phyloP scores from a whole-genome alignment of 2,329 filamentous ascomycete species.

The Alternaria tenuissima region DNA sequence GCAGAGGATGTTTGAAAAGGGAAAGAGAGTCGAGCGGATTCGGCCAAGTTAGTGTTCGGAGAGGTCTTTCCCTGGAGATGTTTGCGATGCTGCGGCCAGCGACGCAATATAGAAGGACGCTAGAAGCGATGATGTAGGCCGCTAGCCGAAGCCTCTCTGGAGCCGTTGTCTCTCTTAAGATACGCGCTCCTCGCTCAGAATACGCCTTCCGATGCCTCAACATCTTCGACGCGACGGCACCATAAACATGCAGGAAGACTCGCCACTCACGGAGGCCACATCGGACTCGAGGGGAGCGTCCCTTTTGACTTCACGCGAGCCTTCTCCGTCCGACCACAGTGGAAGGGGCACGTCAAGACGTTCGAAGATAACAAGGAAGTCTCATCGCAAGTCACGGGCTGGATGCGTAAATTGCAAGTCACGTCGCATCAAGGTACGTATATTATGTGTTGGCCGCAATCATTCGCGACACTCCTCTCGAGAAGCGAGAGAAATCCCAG shows the following conservation, averaged over 20 bases:
- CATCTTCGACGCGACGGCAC: neutral
- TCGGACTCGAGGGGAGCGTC: neutral
- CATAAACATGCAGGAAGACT: conserved; percentile 26
- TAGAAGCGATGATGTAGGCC: neutral
- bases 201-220: neutral
- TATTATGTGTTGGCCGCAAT: neutral
- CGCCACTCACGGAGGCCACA: conserved; percentile 20
- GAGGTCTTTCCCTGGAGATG: neutral
- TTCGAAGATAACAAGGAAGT: conserved; percentile 28
- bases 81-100: neutral
- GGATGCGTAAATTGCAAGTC: conserved; percentile 41
- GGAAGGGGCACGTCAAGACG: neutral
- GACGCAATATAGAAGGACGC: neutral
- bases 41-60: neutral
- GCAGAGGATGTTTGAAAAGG: neutral
- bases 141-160: neutral
- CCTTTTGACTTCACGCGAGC: neutral
- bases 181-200: conserved; percentile 4
- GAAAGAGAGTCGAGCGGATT: neutral
- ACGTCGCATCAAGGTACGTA: conserved; percentile 38
- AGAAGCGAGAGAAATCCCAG: neutral
- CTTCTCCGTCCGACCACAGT: neutral
- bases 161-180: neutral
- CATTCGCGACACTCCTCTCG: neutral
- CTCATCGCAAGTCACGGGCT: conserved; percentile 40